These are phyloP conservation scores for Aspergillus versicolor DNA, from an alignment of 2,329 filamentous ascomycete genomes.

Conservation along the genomic window DNA sequence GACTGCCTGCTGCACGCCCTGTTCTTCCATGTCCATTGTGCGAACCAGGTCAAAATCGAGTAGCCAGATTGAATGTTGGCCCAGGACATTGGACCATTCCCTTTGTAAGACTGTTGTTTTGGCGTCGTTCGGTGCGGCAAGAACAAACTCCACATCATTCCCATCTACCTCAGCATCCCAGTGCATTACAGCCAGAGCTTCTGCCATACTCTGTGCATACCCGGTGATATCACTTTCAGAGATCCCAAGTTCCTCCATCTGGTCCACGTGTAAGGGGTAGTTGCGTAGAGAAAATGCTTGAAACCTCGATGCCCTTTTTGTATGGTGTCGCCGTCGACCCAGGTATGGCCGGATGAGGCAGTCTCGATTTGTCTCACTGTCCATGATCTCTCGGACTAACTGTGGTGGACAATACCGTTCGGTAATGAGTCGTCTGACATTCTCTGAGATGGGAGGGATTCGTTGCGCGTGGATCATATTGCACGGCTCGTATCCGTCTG, in stretches of 20 bases:
- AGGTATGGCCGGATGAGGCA: constrained; percentile 54
- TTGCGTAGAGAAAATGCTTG: constrained; percentile 47
- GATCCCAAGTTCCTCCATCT: constrained; percentile 48
- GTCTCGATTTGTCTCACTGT: constrained; percentile 39
- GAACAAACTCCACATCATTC: constrained; percentile 58
- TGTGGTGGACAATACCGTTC: constrained; percentile 32
- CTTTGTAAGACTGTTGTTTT: neutral
- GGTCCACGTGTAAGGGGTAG: constrained; percentile 50
- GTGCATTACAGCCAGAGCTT: constrained; percentile 52
- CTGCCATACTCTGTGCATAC: constrained; percentile 50
- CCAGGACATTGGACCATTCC: constrained; percentile 23
- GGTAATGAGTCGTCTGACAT: constrained; percentile 30
- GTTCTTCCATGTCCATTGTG: constrained; percentile 38
- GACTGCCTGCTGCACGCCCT: constrained; percentile 45
- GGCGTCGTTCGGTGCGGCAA: constrained; percentile 28
- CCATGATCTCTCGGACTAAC: constrained; percentile 25
- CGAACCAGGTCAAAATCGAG: constrained; percentile 50
- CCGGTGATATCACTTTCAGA: constrained; percentile 15
- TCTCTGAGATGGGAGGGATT: constrained; percentile 32
- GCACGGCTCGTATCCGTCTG: constrained; percentile 29
- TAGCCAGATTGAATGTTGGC: constrained; percentile 44
- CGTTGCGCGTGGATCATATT: constrained; percentile 36
- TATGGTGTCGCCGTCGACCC: constrained; percentile 38
- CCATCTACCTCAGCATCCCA: constrained; percentile 52
- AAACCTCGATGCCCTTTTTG: constrained; percentile 20